These are phyloP conservation scores for Myriosclerotinia curreyana DNA, from an alignment of 2,329 filamentous ascomycete genomes.

Conservation along the genomic window DNA sequence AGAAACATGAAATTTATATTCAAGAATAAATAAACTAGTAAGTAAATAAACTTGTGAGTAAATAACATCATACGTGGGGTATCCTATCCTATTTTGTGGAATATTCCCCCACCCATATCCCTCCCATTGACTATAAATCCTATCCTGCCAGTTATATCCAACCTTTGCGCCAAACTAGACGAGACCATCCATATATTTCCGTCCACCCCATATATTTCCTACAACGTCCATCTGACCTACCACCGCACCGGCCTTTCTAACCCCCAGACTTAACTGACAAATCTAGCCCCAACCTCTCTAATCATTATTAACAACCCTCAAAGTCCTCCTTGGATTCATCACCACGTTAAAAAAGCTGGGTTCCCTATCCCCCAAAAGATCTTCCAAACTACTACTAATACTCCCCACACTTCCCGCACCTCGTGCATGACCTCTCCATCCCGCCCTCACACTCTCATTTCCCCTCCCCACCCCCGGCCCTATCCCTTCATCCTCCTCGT, in stretches of 20 bases:
- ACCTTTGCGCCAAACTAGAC: not conserved
- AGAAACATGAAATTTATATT: not conserved
- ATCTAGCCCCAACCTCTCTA: slow-evolving; percentile 18
- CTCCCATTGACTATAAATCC: not conserved
- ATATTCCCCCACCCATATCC: not conserved
- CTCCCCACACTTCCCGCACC: slow-evolving; percentile 30
- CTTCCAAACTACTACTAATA: slow-evolving; percentile 46
- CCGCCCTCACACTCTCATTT: slow-evolving; percentile 33
- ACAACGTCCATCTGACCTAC: not conserved
- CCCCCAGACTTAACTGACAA: not conserved
- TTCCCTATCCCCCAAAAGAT: slow-evolving; percentile 60
- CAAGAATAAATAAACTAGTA: not conserved
- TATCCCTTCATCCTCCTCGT: slow-evolving; percentile 34
- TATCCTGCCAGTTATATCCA: no score
- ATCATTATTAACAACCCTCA: slow-evolving; percentile 62
- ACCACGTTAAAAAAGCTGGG: slow-evolving; percentile 70
- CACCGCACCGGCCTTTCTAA: not conserved
- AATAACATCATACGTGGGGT: not conserved
- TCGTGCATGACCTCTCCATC: slow-evolving; percentile 33
- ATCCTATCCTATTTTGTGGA: not conserved
- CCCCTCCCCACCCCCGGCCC: slow-evolving; percentile 23
- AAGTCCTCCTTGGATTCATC: slow-evolving; percentile 63
- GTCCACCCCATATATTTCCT: not conserved
- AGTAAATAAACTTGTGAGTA: no score
- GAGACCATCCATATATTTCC: not conserved